A percentile compares a stretch with the other conserved stretches of the same genome.
Evolutionary conservation across 495 filamentous ascomycete genomes (phyloP).

Genomic region (Oidiodendron maius): DNA sequence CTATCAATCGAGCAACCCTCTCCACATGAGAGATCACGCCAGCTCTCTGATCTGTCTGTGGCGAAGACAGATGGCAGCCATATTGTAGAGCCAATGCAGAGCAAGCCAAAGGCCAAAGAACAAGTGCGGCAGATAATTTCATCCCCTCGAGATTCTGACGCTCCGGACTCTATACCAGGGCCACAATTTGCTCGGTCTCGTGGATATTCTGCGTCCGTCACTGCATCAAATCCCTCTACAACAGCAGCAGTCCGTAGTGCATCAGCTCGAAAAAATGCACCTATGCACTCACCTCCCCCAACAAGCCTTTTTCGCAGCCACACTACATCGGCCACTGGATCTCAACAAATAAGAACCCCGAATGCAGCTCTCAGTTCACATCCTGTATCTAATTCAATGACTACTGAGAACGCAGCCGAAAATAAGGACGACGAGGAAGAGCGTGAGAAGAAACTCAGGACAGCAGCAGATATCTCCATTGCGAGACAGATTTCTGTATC

Average conservation of each 20-base stretch:
- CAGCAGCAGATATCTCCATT: conserved; percentile 50
- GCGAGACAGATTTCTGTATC: conserved; percentile 55
- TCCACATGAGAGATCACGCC: conserved; percentile 34
- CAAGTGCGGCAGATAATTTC: conserved; percentile 48
- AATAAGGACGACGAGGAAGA: conserved; percentile 30
- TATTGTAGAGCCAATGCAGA: conserved; percentile 21
- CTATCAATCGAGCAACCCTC: conserved; percentile 22
- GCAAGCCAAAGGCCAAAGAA: conserved; percentile 29
- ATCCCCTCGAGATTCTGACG: conserved; percentile 20
- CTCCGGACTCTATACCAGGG: conserved; percentile 6
- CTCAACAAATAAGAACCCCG: neutral
- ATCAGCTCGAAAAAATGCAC: neutral
- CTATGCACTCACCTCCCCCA: neutral
- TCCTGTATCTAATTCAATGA: neutral
- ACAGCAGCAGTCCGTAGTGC: conserved; percentile 5
- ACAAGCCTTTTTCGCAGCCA: conserved; percentile 4
- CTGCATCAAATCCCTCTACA: conserved; percentile 15
- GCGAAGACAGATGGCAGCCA: conserved; percentile 25
- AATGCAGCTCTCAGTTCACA: neutral
- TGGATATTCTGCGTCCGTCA: conserved; percentile 16
- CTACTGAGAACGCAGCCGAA: conserved; percentile 23
- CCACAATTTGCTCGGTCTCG: conserved; percentile 22
- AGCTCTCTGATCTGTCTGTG: conserved; percentile 41
- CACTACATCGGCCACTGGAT: conserved; percentile 1
- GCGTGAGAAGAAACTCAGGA: conserved; percentile 28